Base-by-base conservation (phyloP, 2,329 filamentous ascomycete species). In the Stenocarpella maydis region DNA sequence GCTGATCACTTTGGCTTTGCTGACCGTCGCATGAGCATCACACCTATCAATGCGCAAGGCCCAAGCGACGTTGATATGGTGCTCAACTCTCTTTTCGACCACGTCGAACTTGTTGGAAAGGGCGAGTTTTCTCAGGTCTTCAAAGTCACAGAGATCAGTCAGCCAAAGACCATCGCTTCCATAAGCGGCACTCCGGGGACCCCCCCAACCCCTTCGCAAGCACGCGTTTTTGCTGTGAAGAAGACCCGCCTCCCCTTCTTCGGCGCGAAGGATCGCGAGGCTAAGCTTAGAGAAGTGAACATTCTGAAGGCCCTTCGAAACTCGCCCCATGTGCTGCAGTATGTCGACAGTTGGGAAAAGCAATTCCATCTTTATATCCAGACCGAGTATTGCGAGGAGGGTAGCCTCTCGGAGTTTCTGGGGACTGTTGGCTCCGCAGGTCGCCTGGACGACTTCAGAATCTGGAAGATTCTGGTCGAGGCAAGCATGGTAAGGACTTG, bases 391-490 rank as follows among this genome's bases (percentile, higher is more conserved):
- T 99, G 96, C 76, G 95, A 98, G 78, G 94, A 97, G 78, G 96
- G 96, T 19, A 97, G 93, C 71, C 83, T 99, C 52, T 92, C 97
- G 77, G 87, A 90, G 19, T 99, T 98, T 77, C 85, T 99, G 37
- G 87, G 89, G n/a, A 88, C 92, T 69, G 89, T 94, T 71, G 96
- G 96, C 28, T 87, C 91, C 71, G 94, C 92, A 77, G 95, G 94
- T 55, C 89, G 95, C 74, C 82, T 99, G 73, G 96, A 99, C 80
- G 96, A 98, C 79, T 99, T 99, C 82, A 89, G 96, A 71, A 98
- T 98, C 79, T 99, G 96, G 94, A 99, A 99, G 83, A 95, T 98
- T 69, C 83, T 98, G 75, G 87, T 97, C 50, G 96, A 99, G 79
- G 81, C 97, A 70, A 88, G 91, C 75, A 83, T 92, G 84, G 94